Base-by-base conservation (phyloP, 2,329 filamentous ascomycete genomes). In the Cladosporium velox region DNA sequence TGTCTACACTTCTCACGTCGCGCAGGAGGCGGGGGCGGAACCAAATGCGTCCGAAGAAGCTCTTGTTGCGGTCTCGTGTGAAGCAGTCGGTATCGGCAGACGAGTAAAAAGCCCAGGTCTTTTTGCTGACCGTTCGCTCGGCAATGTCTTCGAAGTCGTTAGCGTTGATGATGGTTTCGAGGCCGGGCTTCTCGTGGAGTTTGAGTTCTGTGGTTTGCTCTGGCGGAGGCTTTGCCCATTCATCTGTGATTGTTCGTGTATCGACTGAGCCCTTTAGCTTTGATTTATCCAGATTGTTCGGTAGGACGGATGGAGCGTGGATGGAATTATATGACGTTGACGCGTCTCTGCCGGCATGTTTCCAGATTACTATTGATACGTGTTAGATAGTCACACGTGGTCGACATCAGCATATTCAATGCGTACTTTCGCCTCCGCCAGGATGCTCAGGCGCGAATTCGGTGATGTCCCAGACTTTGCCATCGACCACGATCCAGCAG, bases 401-500 rank as follows among this genome's bases (percentile, higher is more conserved):
- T 14, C 15, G n/a, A 10, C 15, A 2, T 54, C 18, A 12, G 1
- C 26, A 32, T 15, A n/a, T 18, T 34, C 26, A 21, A 24, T 21
- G 28, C 71, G 67, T 75, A 81, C 85, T 84, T 54, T 78, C 81
- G 64, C 85, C 79, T 26, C 86, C 86, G 32, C 87, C 86, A 6
- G 87, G 86, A 75, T 89, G 87, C 66, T 87, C 81, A 24, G 84
- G 83, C 24, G 87, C 80, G 73, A 91, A 91, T n/a, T 87, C 82
- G 18, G 86, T 89, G 60, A 91, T 78, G 75, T 91, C 87, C 80
- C 88, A 91, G 32, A 91, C 87, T 70, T 85, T 83, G 44, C 85
- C 84, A 72, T 91, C 84, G 18, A 91, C 83, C 30, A 90, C 88
- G 67, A 91, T 85, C 89, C 89, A 91, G 71, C 80, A 82, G 64